Evolutionary conservation across 2,329 filamentous ascomycete genomes (phyloP).

Genomic region (Fusarium metavorans): DNA sequence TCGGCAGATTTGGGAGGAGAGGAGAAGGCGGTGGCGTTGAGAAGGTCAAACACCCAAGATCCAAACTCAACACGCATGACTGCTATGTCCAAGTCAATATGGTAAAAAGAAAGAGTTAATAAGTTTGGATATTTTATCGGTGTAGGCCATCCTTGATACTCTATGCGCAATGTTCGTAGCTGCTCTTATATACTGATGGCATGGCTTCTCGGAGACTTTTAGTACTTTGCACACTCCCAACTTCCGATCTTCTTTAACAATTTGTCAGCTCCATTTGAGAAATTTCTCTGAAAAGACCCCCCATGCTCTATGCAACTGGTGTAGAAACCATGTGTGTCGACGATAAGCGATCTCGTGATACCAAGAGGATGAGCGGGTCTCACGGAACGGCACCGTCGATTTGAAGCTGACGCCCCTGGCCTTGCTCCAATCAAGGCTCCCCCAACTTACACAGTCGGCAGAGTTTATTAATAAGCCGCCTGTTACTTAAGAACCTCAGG

Average conservation of each 20-base stretch:
- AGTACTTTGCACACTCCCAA: no score
- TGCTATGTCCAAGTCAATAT: neutral
- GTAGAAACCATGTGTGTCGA: neutral
- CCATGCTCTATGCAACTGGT: neutral
- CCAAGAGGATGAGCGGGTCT: neutral
- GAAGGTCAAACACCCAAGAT: neutral
- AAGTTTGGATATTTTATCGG: neutral
- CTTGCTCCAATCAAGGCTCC: neutral
- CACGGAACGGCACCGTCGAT: slow-evolving; percentile 3
- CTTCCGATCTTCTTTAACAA: neutral
- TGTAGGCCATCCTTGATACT: neutral
- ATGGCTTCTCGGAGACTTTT: neutral
- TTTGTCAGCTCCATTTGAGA: neutral
- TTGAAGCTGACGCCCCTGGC: neutral
- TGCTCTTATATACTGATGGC: neutral
- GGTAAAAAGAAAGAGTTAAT: neutral
- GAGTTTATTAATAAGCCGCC: neutral
- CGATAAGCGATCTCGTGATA: neutral
- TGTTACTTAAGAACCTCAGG: neutral
- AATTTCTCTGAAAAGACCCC: neutral
- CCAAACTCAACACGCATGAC: neutral
- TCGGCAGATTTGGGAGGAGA: neutral
- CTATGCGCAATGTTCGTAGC: no score
- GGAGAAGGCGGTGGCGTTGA: neutral
- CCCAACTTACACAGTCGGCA: neutral